Percentiles rank a stretch among this genome's conserved stretches.
Evolutionary conservation across 73 alveolate species (phyloP).

Genomic region (Tetrahymena malaccensis): DNA sequence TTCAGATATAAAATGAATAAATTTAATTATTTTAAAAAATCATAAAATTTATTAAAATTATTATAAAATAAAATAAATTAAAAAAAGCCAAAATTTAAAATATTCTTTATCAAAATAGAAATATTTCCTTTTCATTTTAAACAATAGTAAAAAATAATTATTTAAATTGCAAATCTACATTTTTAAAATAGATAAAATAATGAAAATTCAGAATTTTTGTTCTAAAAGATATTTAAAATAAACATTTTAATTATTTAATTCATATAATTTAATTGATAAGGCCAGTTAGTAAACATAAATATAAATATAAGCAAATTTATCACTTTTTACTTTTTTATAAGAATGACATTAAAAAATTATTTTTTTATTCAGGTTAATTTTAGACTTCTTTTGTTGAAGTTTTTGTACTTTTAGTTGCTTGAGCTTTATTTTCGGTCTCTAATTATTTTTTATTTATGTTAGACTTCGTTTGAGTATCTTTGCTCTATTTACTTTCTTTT

Average conservation of each 20-base stretch:
- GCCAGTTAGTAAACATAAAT: not conserved
- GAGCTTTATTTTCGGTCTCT: not conserved
- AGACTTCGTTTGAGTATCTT: not conserved
- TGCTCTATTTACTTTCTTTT: not conserved
- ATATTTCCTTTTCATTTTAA: too few species aligned
- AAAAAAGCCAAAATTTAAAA: too few species aligned
- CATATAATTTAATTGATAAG: not conserved
- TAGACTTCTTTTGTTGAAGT: not conserved
- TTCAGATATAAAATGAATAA: too few species aligned
- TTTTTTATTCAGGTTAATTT: not conserved
- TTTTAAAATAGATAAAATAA: too few species aligned
- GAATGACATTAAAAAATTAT: not conserved
- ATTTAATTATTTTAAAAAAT: too few species aligned
- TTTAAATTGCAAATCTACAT: too few species aligned
- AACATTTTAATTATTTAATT: not conserved
- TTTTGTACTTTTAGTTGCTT: not conserved
- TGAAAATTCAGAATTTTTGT: too few species aligned
- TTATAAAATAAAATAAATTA: too few species aligned
- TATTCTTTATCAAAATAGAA: too few species aligned
- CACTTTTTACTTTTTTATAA: not conserved
- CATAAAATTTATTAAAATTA: too few species aligned
- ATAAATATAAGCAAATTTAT: not conserved
- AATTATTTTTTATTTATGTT: not conserved
- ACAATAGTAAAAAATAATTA: too few species aligned
- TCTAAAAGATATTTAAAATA: not conserved